Percentiles rank a stretch among this genome's conserved stretches.
Evolutionary conservation across 2,329 filamentous ascomycete genomes (phyloP).

Genomic region (Cyphellophora europaea): DNA sequence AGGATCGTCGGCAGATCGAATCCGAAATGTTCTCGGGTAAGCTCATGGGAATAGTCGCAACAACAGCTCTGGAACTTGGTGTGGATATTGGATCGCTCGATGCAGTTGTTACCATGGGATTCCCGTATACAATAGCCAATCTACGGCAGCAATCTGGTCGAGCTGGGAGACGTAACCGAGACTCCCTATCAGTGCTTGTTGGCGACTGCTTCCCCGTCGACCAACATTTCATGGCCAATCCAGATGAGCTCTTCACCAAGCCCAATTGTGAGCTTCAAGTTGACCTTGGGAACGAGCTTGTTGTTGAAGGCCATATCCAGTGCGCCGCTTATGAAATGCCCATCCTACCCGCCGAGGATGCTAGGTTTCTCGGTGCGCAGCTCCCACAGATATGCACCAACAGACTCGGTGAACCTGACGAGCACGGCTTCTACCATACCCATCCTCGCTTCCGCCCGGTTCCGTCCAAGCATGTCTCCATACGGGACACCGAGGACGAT

Average conservation of each 20-base stretch:
- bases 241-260: constrained; percentile 80
- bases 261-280: constrained; percentile 84
- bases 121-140: constrained; percentile 92
- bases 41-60: constrained; percentile 85
- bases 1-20: constrained; percentile 82
- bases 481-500: constrained; percentile 82
- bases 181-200: constrained; percentile 81
- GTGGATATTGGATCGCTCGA: constrained; percentile 93
- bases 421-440: constrained; percentile 78
- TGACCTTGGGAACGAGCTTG: constrained; percentile 82
- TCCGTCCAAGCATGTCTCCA: constrained; percentile 74
- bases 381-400: constrained; percentile 63
- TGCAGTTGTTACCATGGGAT: constrained; percentile 86
- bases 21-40: constrained; percentile 96
- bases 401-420: constrained; percentile 58
- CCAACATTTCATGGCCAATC: constrained; percentile 95
- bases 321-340: constrained; percentile 95
- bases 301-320: constrained; percentile 88
- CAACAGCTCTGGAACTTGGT: constrained; percentile 83
- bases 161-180: constrained; percentile 83
- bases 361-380: constrained; percentile 67
- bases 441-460: constrained; percentile 78
- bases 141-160: constrained; percentile 88
- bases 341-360: constrained; percentile 67
- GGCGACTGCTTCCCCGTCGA: constrained; percentile 86